Evolutionary conservation across 345 rosid genomes (phyloP).

Genomic region (Brassica cretica): DNA sequence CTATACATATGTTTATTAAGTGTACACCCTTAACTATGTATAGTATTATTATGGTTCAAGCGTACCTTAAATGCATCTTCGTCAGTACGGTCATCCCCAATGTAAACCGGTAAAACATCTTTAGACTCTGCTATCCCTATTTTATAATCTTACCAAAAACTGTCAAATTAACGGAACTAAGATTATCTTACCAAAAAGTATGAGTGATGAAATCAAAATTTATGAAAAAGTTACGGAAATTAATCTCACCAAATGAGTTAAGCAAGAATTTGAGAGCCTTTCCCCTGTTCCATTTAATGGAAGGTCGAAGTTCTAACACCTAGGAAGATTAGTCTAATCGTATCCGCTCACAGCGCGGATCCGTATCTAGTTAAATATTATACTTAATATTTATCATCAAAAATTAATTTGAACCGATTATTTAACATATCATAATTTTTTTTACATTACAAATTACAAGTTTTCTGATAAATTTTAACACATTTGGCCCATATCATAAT

Average conservation of each 20-base stretch:
- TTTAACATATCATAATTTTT: no score
- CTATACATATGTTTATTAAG: no score
- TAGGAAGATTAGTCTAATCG: background rate
- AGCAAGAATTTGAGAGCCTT: constrained; percentile 54
- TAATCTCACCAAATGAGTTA: constrained; percentile 44
- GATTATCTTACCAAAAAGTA: background rate
- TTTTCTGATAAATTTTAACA: no score
- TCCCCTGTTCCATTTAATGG: constrained; percentile 62
- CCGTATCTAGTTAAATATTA: no score
- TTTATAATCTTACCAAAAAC: background rate
- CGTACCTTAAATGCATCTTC: constrained; percentile 68
- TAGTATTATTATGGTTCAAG: background rate
- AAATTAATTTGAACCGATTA: no score
- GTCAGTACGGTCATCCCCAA: constrained; percentile 64
- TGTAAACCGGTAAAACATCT: constrained; percentile 53
- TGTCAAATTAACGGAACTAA: background rate
- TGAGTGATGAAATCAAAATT: background rate
- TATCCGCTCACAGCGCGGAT: no score
- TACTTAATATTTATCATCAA: no score
- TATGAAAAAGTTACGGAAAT: no score
- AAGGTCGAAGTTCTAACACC: constrained; percentile 64
- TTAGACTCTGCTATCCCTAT: constrained; percentile 30
- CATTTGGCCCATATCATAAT: no score
- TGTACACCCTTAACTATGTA: no score
- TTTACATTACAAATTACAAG: no score